Evolutionary conservation across 192 early-diverging fungal species (phyloP).

Genomic region (Kappamyces sp.): DNA sequence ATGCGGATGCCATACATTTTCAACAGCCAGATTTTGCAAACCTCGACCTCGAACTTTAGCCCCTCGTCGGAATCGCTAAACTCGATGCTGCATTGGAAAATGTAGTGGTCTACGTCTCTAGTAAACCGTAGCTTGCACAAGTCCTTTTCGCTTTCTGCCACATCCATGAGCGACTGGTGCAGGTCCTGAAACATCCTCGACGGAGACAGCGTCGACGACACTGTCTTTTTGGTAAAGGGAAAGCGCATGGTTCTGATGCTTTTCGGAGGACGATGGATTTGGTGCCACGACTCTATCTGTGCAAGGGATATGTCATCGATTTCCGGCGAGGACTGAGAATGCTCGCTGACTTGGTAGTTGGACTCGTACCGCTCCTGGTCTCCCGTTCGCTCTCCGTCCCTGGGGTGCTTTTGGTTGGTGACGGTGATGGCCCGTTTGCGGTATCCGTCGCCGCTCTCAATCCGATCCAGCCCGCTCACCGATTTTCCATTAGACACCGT

Average conservation of each 20-base stretch:
- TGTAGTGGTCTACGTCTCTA: conserved; percentile 42
- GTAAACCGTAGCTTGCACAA: conserved; percentile 26
- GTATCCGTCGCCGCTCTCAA: too few relatives aligned
- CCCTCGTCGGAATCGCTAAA: background rate
- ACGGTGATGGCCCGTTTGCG: too few relatives aligned
- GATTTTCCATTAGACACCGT: too few relatives aligned
- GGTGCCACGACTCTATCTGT: conserved; percentile 56
- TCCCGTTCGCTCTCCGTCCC: too few relatives aligned
- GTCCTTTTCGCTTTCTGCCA: background rate
- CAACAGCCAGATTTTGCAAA: conserved; percentile 59
- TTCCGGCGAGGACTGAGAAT: background rate
- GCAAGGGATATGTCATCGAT: background rate
- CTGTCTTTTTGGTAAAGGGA: conserved; percentile 34
- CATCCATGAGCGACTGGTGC: conserved; percentile 41
- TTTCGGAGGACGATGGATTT: conserved; percentile 50
- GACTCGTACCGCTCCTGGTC: too few relatives aligned
- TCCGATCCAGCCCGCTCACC: too few relatives aligned
- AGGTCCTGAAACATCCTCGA: conserved; percentile 53
- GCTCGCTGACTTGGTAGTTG: background rate
- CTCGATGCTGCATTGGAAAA: conserved; percentile 47
- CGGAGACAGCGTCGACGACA: conserved; percentile 26
- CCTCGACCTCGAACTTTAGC: conserved; percentile 47
- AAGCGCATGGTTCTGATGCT: conserved; percentile 51
- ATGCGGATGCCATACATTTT: conserved; percentile 51
- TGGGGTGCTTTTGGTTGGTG: too few relatives aligned